phyloP scores from a whole-genome alignment of 2,329 filamentous ascomycete species.

The Chalara sp. region DNA sequence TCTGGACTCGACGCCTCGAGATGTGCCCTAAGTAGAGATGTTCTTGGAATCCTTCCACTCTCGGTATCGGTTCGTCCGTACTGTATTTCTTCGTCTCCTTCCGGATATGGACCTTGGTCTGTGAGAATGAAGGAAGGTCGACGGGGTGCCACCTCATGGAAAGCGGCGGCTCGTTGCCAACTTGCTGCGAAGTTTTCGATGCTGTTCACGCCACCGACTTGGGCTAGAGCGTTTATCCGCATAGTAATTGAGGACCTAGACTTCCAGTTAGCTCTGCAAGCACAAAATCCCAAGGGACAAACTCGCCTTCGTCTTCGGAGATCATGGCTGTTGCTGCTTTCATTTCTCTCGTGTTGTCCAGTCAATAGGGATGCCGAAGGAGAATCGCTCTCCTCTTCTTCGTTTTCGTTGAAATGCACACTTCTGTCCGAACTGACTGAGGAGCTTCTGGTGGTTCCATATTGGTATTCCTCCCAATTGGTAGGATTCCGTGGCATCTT shows the following conservation, averaged over 20 bases:
- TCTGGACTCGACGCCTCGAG: slow-evolving; percentile 35
- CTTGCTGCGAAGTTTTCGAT: slow-evolving; percentile 89
- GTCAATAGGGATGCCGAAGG: not conserved
- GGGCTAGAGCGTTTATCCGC: slow-evolving; percentile 49
- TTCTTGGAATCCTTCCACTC: slow-evolving; percentile 15
- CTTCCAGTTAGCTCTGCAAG: slow-evolving; percentile 5
- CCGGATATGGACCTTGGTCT: slow-evolving; percentile 36
- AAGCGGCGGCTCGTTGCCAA: slow-evolving; percentile 85
- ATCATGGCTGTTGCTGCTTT: slow-evolving; percentile 7
- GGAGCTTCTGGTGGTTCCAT: slow-evolving; percentile 21
- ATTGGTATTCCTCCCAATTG: slow-evolving; percentile 27
- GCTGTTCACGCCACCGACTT: slow-evolving; percentile 87
- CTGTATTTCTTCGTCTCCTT: slow-evolving; percentile 14
- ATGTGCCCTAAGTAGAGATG: slow-evolving; percentile 43
- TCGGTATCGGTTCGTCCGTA: slow-evolving; percentile 21
- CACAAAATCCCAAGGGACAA: not conserved
- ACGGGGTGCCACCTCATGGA: slow-evolving; percentile 79
- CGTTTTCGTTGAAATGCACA: slow-evolving; percentile 20
- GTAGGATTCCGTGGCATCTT: slow-evolving; percentile 20
- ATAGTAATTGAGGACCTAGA: slow-evolving; percentile 52
- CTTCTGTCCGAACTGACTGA: slow-evolving; percentile 25
- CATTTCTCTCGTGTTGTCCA: slow-evolving; percentile 9
- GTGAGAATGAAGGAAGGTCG: slow-evolving; percentile 63
- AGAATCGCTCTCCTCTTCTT: slow-evolving; percentile 3
- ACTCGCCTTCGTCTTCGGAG: slow-evolving; percentile 24